Percentiles rank a stretch among this genome's conserved stretches.
Conservation (phyloP, 331 rosid genomes). For the Dryas integrifolia region DNA sequence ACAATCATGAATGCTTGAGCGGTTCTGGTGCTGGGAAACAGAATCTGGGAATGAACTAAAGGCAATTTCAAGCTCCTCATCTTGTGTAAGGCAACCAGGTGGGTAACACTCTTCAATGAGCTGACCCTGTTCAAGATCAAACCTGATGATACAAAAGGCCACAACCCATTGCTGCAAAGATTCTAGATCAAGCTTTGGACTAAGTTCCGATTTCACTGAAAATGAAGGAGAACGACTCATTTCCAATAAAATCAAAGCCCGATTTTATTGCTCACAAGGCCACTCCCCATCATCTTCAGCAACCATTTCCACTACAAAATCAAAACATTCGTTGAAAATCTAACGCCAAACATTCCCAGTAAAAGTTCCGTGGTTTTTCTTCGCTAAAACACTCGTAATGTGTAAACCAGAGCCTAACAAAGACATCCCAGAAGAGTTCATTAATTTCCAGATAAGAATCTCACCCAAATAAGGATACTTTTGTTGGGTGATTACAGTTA, state of each 20-base stretch:
- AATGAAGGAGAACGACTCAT: constrained; percentile 83
- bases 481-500: neutral
- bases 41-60: constrained; percentile 86
- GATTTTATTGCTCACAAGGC: constrained; percentile 32
- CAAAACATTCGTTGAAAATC: constrained; percentile 31
- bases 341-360: constrained; percentile 20
- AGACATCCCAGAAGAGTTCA: constrained; percentile 25
- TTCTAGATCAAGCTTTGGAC: constrained; percentile 63
- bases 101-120: constrained; percentile 87
- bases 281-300: constrained; percentile 31
- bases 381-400: constrained; percentile 24
- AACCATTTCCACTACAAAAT: constrained; percentile 36
- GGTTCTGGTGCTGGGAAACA: constrained; percentile 78
- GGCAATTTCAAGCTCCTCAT: constrained; percentile 80
- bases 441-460: constrained; percentile 12
- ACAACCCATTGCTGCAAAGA: constrained; percentile 67
- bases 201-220: constrained; percentile 60
- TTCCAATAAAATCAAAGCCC: constrained; percentile 32
- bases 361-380: constrained; percentile 12
- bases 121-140: constrained; percentile 93
- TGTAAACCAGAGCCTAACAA: constrained; percentile 33
- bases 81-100: constrained; percentile 62
- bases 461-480: constrained; percentile 13
- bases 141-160: constrained; percentile 77
- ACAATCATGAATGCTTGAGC: constrained; percentile 77